These are phyloP conservation scores for Poa annua DNA, from an alignment of 176 grass and related monocot genomes.

Conservation along the genomic window DNA sequence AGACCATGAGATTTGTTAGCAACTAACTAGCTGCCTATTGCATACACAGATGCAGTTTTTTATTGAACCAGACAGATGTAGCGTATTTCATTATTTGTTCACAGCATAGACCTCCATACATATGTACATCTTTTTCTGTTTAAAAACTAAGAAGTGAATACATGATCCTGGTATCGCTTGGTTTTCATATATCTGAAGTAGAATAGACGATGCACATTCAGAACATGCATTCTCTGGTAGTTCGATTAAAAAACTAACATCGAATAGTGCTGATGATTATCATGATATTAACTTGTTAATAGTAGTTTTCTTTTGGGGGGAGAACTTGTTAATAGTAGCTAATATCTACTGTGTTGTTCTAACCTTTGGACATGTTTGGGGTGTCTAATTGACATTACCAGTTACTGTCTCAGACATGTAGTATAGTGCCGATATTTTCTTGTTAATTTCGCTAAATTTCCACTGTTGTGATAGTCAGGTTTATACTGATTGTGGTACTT, in stretches of 20 bases:
- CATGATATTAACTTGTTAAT: background rate
- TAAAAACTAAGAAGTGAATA: constrained; percentile 21
- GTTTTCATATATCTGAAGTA: constrained; percentile 1
- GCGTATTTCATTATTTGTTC: no score
- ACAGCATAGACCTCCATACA: no score
- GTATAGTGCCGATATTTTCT: background rate
- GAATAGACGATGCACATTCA: constrained; percentile 23
- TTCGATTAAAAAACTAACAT: background rate
- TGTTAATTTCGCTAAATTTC: constrained; percentile 11
- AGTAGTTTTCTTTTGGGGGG: background rate
- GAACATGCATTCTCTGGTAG: background rate
- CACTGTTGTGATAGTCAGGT: background rate
- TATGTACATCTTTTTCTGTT: background rate
- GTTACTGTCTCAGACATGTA: constrained; percentile 8
- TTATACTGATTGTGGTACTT: constrained; percentile 1
- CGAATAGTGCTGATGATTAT: background rate
- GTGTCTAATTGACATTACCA: constrained; percentile 21
- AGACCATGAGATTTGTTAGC: background rate
- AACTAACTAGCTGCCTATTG: background rate
- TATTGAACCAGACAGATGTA: no score
- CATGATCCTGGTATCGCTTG: background rate
- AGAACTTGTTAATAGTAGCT: background rate
- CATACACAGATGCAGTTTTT: constrained; percentile 8
- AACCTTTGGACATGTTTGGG: background rate
- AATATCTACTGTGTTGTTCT: background rate